A percentile compares a stretch with the other conserved stretches of the same genome.
Conservation (phyloP, 306 rosid species). For the Begonia peltatifolia region DNA sequence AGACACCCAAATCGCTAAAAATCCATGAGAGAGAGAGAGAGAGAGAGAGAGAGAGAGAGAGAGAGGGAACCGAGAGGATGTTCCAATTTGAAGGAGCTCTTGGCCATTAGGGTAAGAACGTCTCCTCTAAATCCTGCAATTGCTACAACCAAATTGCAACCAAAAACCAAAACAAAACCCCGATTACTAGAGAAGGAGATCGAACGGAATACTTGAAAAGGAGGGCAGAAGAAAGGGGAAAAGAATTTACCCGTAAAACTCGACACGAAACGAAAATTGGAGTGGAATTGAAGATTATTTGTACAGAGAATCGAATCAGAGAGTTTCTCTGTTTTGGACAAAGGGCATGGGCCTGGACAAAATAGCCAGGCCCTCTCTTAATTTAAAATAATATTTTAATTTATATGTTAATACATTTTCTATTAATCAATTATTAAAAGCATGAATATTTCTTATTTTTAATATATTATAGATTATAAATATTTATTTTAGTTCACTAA, state of each 20-base stretch:
- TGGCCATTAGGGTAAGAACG: slow-evolving; percentile 17
- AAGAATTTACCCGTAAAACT: background rate
- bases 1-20: background rate
- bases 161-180: background rate
- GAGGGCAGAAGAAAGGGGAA: background rate
- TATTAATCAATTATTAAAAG: no score
- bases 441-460: no score
- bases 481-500: no score
- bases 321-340: no score
- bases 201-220: background rate
- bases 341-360: no score
- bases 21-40: background rate
- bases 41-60: background rate
- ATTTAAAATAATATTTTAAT: no score
- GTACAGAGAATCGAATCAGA: no score
- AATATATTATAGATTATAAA: no score
- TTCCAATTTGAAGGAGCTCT: slow-evolving; percentile 40
- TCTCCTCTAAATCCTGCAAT: background rate
- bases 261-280: background rate
- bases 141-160: background rate
- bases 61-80: slow-evolving; percentile 29
- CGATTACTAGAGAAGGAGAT: background rate
- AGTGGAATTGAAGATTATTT: background rate
- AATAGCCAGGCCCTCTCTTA: no score
- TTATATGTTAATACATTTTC: no score